Evolutionary conservation across 2,329 filamentous ascomycete genomes (phyloP), one percentile per base, ranked within the genome.

Genomic region (Cytospora mali): DNA sequence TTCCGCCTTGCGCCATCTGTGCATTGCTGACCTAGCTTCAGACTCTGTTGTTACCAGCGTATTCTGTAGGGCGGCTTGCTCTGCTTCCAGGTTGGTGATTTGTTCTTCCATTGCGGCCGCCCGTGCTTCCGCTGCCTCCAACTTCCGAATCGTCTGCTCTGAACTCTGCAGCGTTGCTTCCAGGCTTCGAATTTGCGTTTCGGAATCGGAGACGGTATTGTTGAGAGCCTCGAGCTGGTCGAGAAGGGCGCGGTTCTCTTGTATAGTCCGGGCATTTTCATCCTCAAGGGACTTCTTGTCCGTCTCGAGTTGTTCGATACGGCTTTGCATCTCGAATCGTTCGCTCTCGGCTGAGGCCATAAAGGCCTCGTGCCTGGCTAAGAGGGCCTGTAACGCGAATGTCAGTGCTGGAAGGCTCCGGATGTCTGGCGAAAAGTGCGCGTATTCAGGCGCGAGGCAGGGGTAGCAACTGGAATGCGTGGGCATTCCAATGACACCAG

Each of bases 291-390:
- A 80, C 70, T 80, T 81, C 77, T 96, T 97, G 69, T 87, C 85
- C 70, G 76, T 76, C 77, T 96, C 92, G 58, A 99, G 82, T 67
- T 83, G 83, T 69, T 90, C 88, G 73, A 97, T 93, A 66, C 85
- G 90, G 53, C 80, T 76, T 51, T 85, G 83, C 77, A 97, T 87
- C 65, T 88, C 85, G 65, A 82, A 79, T 65, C 93, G 90, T 74
- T 97, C 93, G 69, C 88, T 87, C 80, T 97, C 93, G 64, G 93
- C 92, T 75, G 97, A 92, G 69, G 89, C 89, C 83, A 97, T 94
- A 77, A 96, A 97, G 64, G 91, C 88, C 80, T 98, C 93, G 84
- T 99, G 93, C 71, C 94, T 90, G 67, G 90, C 87, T 49, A 99
- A 86, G 62, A 99, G 83, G 64, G 93, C 93, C 95, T 98, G 88